Conservation (phyloP, 2,329 filamentous ascomycete species). For the Apiospora hydei region DNA sequence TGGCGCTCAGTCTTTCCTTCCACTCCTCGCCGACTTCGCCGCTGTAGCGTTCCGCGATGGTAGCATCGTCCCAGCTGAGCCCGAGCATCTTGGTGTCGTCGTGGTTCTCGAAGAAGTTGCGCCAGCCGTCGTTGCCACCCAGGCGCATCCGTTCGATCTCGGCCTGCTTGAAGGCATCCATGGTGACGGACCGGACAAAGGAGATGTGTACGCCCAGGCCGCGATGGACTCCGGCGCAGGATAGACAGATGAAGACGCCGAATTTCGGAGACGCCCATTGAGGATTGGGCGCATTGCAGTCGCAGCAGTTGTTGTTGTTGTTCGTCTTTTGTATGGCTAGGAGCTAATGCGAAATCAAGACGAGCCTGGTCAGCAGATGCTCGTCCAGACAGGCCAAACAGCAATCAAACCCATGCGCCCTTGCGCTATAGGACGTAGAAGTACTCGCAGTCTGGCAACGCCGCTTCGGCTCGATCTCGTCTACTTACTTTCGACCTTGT, state of each 20-base stretch:
- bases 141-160: constrained; percentile 95
- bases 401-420: constrained; percentile 22
- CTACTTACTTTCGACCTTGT: constrained; percentile 85
- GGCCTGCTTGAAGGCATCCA: constrained; percentile 95
- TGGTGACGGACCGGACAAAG: constrained; percentile 96
- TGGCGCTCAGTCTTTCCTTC: constrained; percentile 87
- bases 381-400: constrained; percentile 24
- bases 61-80: constrained; percentile 82
- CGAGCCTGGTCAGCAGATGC: constrained; percentile 47
- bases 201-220: constrained; percentile 97
- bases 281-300: constrained; percentile 93
- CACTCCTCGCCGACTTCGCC: constrained; percentile 92
- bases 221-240: constrained; percentile 92
- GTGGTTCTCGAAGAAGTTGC: constrained; percentile 82
- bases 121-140: constrained; percentile 89
- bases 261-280: constrained; percentile 99
- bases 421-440: neutral
- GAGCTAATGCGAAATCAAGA: constrained; percentile 58
- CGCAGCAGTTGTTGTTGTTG: constrained; percentile 89
- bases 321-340: constrained; percentile 89
- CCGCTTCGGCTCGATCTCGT: neutral
- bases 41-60: constrained; percentile 89
- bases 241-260: constrained; percentile 97
- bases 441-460: neutral
- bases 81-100: constrained; percentile 71